Percentiles rank a stretch among this genome's conserved stretches.
phyloP scores from a whole-genome alignment of 139 green algal species.

The Chlorella ohadii region DNA sequence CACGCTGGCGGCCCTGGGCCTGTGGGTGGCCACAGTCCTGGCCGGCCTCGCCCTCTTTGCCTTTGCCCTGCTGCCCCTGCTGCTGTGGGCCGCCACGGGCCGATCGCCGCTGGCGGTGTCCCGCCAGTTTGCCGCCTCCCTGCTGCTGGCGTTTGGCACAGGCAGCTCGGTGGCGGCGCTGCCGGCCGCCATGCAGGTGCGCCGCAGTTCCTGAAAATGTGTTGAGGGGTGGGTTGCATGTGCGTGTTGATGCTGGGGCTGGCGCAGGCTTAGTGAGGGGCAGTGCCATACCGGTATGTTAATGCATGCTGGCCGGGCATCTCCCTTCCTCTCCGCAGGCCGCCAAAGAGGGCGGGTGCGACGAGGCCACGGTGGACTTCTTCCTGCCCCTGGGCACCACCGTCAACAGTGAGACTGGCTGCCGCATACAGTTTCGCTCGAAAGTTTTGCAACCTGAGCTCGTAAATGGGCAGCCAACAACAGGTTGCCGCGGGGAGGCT shows the following conservation, averaged over 20 bases:
- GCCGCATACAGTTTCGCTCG: no score
- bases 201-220: no score
- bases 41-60: constrained; percentile 54
- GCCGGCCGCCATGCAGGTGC: constrained; percentile 54
- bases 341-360: constrained; percentile 46
- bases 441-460: no score
- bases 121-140: constrained; percentile 39
- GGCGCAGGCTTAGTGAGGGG: no score
- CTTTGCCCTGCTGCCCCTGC: constrained; percentile 45
- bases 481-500: no score
- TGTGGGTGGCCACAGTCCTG: constrained; percentile 62
- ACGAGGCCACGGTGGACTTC: constrained; percentile 54
- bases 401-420: constrained; percentile 20
- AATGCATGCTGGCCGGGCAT: no score
- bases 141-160: constrained; percentile 66
- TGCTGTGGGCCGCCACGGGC: constrained; percentile 48
- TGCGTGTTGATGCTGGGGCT: neutral
- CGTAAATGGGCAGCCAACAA: no score
- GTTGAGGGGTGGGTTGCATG: neutral
- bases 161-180: constrained; percentile 54
- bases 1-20: constrained; percentile 49
- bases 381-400: constrained; percentile 64
- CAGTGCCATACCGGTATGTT: no score
- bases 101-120: constrained; percentile 21
- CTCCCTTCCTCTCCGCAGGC: constrained; percentile 30